phyloP scores from a whole-genome alignment of 2,329 filamentous ascomycete genomes.

The Paracoccidioides brasiliensis region DNA sequence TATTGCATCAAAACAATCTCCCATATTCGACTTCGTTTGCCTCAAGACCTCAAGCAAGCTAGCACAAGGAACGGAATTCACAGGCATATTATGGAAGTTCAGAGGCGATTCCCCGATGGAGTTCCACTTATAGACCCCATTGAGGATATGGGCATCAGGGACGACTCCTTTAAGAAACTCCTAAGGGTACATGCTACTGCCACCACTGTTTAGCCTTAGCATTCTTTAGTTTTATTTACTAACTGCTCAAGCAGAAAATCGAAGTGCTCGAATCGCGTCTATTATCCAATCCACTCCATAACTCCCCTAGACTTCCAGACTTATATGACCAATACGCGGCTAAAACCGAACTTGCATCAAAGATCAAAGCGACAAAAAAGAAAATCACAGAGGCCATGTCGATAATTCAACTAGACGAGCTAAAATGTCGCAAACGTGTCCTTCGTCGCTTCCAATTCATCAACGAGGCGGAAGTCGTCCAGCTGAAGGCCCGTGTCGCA shows the following conservation, averaged over 20 bases:
- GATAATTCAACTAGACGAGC: conserved; percentile 85
- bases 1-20: conserved; percentile 75
- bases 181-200: conserved; percentile 41
- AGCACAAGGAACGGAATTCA: conserved; percentile 57
- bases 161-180: conserved; percentile 86
- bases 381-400: conserved; percentile 72
- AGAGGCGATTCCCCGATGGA: conserved; percentile 82
- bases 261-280: conserved; percentile 89
- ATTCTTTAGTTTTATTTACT: conserved; percentile 6
- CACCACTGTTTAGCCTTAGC: not conserved
- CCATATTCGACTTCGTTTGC: conserved; percentile 71
- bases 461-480: conserved; percentile 87
- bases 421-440: conserved; percentile 92
- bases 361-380: conserved; percentile 82
- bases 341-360: conserved; percentile 62
- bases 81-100: conserved; percentile 62
- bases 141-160: conserved; percentile 88
- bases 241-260: conserved; percentile 56
- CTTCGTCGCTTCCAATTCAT: conserved; percentile 89
- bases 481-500: conserved; percentile 91
- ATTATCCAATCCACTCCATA: conserved; percentile 78
- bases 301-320: conserved; percentile 68
- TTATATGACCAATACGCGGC: conserved; percentile 76
- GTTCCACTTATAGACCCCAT: conserved; percentile 81
- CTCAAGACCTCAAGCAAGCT: conserved; percentile 56